Base-by-base conservation (phyloP, 495 filamentous ascomycete species). In the Lepidopterella palustris region DNA sequence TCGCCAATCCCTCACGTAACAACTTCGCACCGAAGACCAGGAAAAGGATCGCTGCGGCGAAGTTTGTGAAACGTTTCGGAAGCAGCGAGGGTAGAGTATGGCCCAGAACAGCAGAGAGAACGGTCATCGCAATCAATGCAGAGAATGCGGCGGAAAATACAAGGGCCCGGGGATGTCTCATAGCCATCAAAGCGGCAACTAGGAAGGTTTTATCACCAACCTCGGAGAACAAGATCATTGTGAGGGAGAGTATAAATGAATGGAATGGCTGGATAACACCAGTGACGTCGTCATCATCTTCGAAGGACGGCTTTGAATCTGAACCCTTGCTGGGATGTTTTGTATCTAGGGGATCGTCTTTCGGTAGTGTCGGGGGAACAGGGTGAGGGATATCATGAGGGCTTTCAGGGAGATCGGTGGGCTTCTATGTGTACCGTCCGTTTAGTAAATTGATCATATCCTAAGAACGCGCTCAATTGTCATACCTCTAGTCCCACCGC, bases 131-230 rank as follows among this genome's bases (percentile, higher is more conserved):
- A 54, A 95, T 83, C 53, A 98, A 76, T 23, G 93, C 95, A 60
- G 84, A 79, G 66, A 97, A 90, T n/a, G 93, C 93, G 5, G 93
- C 90, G 6, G 88, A 84, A 76, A 97, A 98, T 42, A 98, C 95
- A 11, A 96, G 79, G 55, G 97, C 72, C 29, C 92, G 89, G 45
- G 93, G 87, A 70, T 98, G 92, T 64, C 96, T 90, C 93, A 98
- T 98, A 1, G 93, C 93, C 93, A 98, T 98, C 21, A 98, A 80
- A 24, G 93, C 93, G 13, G 93, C 93, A 45, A 98, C 90, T 40
- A 98, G 80, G 76, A 98, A 98, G 0, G 93, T 98, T 73, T 98
- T 98, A 81, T 98, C 93, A 59, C 93, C 93, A 70, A 98, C 85
- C 71, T 98, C 93, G 61, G 93, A 97, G 66, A 97, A 88, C 55